Percentiles rank a stretch among this genome's conserved stretches.
Conservation (phyloP, 495 filamentous ascomycete species). For the Hyphodiscus hymeniophilus region DNA sequence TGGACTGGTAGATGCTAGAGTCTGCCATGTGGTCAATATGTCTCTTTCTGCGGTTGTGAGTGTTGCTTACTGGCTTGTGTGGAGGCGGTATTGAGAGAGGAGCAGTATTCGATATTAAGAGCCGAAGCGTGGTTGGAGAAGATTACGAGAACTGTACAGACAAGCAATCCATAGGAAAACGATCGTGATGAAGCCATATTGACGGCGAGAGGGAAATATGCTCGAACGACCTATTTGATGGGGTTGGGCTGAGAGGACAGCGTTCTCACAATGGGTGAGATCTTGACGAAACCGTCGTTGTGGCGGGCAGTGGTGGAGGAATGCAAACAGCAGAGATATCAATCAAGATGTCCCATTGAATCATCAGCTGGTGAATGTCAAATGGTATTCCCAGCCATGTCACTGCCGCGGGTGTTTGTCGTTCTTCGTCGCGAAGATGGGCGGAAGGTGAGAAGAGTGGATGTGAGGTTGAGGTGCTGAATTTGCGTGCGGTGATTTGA, state of each 20-base stretch:
- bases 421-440: too few species aligned
- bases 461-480: too few species aligned
- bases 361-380: conserved; percentile 10
- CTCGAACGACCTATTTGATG: not conserved
- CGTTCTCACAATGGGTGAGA: not conserved
- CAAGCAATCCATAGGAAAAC: conserved; percentile 1
- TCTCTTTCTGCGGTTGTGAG: not conserved
- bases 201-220: not conserved
- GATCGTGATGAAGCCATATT: conserved; percentile 4
- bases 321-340: conserved; percentile 7
- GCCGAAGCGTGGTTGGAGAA: conserved; percentile 3
- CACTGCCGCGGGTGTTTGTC: too few species aligned
- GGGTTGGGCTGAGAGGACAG: not conserved
- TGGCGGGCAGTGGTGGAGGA: not conserved
- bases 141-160: not conserved
- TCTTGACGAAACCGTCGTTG: not conserved
- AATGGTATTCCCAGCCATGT: not conserved
- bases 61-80: conserved; percentile 13
- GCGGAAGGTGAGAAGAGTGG: too few species aligned
- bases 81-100: conserved; percentile 37
- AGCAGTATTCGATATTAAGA: conserved; percentile 29
- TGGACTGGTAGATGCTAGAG: conserved; percentile 52
- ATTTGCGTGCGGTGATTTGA: too few species aligned
- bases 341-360: conserved; percentile 19
- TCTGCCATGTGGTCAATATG: conserved; percentile 31